A percentile compares a stretch with the other conserved stretches of the same genome.
Conservation (phyloP, 2,329 filamentous ascomycete species). For the Sordariomycetes sp. region DNA sequence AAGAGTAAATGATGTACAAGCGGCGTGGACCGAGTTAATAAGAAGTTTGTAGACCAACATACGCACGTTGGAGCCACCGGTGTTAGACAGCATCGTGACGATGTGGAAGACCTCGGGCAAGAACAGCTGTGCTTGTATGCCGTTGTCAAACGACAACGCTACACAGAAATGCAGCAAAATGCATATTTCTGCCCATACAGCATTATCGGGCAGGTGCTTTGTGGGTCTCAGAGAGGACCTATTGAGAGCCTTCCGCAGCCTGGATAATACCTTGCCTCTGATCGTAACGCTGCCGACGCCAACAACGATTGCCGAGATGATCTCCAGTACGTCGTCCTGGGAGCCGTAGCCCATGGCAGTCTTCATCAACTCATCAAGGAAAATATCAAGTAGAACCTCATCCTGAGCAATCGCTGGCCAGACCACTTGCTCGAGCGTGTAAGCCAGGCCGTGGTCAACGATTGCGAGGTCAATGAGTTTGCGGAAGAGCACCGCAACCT, state of each 20-base stretch:
- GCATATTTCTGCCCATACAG: slow-evolving; percentile 62
- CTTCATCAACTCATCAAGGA: slow-evolving; percentile 59
- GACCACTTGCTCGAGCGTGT: slow-evolving; percentile 54
- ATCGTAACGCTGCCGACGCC: slow-evolving; percentile 57
- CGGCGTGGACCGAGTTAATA: slow-evolving; percentile 58
- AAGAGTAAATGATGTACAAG: slow-evolving; percentile 55
- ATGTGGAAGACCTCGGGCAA: slow-evolving; percentile 62
- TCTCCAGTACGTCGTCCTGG: slow-evolving; percentile 50
- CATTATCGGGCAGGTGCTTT: slow-evolving; percentile 54
- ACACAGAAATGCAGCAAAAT: slow-evolving; percentile 58
- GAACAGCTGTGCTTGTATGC: slow-evolving; percentile 58
- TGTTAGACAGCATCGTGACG: slow-evolving; percentile 62
- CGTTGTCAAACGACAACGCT: slow-evolving; percentile 58
- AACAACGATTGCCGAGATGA: slow-evolving; percentile 52
- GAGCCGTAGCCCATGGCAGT: slow-evolving; percentile 47
- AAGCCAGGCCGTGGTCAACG: slow-evolving; percentile 48
- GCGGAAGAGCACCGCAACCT: slow-evolving; percentile 52
- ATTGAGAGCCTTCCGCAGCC: slow-evolving; percentile 58
- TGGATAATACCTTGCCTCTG: slow-evolving; percentile 55
- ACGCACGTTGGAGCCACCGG: slow-evolving; percentile 47
- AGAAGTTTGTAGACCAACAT: slow-evolving; percentile 53
- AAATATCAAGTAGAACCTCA: slow-evolving; percentile 56
- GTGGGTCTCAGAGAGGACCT: slow-evolving; percentile 59
- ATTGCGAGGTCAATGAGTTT: slow-evolving; percentile 59
- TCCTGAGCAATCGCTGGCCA: slow-evolving; percentile 58